Conservation (phyloP, 345 rosid species). For the Euphorbia pulcherrima region DNA sequence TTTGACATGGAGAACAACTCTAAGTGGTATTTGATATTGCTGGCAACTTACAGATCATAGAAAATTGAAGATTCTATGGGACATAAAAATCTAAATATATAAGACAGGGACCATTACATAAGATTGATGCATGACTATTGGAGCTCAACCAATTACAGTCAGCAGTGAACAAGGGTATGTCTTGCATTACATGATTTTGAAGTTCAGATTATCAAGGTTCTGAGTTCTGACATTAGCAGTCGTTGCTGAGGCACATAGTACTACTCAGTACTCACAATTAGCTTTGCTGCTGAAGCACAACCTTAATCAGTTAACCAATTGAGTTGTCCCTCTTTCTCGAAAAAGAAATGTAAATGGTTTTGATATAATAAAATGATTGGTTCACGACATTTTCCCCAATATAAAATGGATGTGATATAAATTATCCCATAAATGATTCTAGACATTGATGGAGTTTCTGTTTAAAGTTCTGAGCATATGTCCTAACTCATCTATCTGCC, state of each 20-base stretch:
- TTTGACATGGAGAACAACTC: background rate
- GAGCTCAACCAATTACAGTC: background rate
- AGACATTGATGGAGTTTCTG: background rate
- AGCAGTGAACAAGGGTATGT: background rate
- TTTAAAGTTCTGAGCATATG: background rate
- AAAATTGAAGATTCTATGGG: background rate
- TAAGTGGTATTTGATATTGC: background rate
- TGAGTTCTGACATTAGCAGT: background rate
- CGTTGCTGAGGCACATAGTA: too few relatives aligned
- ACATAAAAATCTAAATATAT: background rate
- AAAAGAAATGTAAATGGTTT: too few relatives aligned
- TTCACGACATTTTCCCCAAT: background rate
- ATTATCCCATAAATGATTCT: constrained; percentile 1
- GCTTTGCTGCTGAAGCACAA: background rate
- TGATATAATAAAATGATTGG: background rate
- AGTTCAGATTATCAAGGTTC: background rate
- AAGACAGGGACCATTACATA: background rate
- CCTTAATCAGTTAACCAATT: background rate
- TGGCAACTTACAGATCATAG: background rate
- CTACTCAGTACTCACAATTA: background rate
- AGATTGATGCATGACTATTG: background rate
- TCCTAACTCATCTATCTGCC: background rate
- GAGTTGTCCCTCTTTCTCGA: background rate
- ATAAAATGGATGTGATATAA: background rate
- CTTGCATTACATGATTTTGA: background rate